These are phyloP conservation scores for Kluyveromyces marxianus DNA, from an alignment of 1,139 yeast genomes.

Conservation along the genomic window DNA sequence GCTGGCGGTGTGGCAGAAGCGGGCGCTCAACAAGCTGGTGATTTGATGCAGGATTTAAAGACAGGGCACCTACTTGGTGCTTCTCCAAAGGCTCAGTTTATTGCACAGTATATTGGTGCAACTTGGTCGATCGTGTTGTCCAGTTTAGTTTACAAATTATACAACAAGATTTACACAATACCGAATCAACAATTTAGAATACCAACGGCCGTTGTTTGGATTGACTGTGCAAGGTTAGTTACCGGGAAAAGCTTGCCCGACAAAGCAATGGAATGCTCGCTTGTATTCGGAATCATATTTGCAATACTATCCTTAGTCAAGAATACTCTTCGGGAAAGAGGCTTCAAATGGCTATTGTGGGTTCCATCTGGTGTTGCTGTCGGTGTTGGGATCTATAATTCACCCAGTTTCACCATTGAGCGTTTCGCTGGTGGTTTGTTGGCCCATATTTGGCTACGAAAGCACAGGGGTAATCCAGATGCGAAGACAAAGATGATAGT, in stretches of 20 bases:
- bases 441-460: conserved; percentile 51
- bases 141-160: conserved; percentile 72
- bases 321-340: conserved; percentile 40
- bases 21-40: conserved; percentile 99
- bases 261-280: conserved; percentile 56
- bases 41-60: conserved; percentile 91
- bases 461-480: conserved; percentile 30
- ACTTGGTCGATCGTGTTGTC: conserved; percentile 74
- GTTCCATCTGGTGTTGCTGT: conserved; percentile 92
- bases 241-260: conserved; percentile 90
- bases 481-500: conserved; percentile 68
- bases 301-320: conserved; percentile 61
- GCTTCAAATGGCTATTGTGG: conserved; percentile 37
- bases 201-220: conserved; percentile 95
- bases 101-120: conserved; percentile 85
- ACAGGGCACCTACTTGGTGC: conserved; percentile 92
- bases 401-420: conserved; percentile 90
- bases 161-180: conserved; percentile 72
- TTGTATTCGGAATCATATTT: conserved; percentile 61
- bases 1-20: conserved; percentile 99
- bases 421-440: conserved; percentile 85
- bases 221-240: conserved; percentile 88
- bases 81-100: conserved; percentile 83
- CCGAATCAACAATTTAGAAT: conserved; percentile 77
- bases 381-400: conserved; percentile 90